Percentiles rank a stretch among this genome's conserved stretches.
These are phyloP conservation scores for Hygrocybe punicea DNA, from an alignment of 768 basidiomycete species.

Conservation along the genomic window DNA sequence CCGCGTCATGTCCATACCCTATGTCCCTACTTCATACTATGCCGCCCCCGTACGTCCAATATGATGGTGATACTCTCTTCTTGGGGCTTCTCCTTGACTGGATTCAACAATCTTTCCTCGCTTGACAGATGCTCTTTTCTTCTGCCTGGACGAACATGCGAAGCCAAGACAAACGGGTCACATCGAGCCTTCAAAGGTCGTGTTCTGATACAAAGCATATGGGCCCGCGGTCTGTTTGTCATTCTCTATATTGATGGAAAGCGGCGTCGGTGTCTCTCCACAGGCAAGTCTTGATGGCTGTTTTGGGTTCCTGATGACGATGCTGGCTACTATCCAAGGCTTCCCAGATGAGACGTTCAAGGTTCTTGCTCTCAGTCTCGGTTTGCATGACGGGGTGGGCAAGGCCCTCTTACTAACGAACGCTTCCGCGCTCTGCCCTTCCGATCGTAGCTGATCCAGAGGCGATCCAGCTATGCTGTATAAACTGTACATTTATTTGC, in stretches of 20 bases:
- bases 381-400: no score
- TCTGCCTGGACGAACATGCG: background rate
- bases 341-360: background rate
- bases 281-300: background rate
- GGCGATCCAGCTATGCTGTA: background rate
- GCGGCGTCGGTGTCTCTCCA: background rate
- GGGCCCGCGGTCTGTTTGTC: background rate
- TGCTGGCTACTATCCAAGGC: background rate
- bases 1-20: background rate
- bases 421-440: background rate
- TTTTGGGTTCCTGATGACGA: background rate
- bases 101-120: background rate
- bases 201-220: background rate
- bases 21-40: background rate
- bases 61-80: background rate
- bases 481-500: no score
- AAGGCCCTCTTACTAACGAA: background rate
- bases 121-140: background rate
- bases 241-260: background rate
- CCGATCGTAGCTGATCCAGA: background rate
- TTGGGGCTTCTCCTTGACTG: background rate
- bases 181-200: background rate
- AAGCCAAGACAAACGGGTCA: background rate
- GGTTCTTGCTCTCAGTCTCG: background rate
- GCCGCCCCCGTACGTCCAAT: background rate